A percentile compares a stretch with the other conserved stretches of the same genome.
Conservation (phyloP, 352 stramenopile species). For the Elongisporangium undulatum region DNA sequence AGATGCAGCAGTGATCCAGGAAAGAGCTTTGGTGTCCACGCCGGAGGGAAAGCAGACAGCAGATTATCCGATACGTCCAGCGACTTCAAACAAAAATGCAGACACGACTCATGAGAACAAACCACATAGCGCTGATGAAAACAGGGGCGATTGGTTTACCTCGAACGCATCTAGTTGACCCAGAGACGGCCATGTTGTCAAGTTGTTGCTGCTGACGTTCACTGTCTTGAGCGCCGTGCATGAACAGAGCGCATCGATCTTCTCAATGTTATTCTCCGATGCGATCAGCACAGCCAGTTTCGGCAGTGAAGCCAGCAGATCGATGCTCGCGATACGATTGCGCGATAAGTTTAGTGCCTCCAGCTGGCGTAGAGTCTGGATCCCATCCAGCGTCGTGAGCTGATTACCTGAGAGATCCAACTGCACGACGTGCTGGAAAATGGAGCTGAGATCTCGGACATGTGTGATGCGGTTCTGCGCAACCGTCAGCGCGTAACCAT, state of each 20-base stretch:
- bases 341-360: slow-evolving; percentile 43
- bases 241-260: slow-evolving; percentile 31
- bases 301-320: slow-evolving; percentile 30
- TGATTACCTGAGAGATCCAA: slow-evolving; percentile 62
- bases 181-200: slow-evolving; percentile 51
- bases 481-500: slow-evolving; percentile 40
- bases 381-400: slow-evolving; percentile 40
- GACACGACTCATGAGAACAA: no score
- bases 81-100: slow-evolving; percentile 24
- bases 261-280: slow-evolving; percentile 47
- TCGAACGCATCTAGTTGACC: slow-evolving; percentile 29
- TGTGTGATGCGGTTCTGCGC: slow-evolving; percentile 43
- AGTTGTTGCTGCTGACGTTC: slow-evolving; percentile 56
- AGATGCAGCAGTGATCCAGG: slow-evolving; percentile 34
- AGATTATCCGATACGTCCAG: slow-evolving; percentile 63
- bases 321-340: slow-evolving; percentile 45
- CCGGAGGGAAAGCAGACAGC: slow-evolving; percentile 28
- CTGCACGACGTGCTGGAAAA: slow-evolving; percentile 44
- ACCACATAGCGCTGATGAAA: not conserved
- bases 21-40: slow-evolving; percentile 21
- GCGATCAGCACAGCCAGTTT: slow-evolving; percentile 46
- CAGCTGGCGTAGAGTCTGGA: slow-evolving; percentile 35
- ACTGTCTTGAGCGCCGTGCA: slow-evolving; percentile 33
- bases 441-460: slow-evolving; percentile 25
- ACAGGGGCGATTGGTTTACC: slow-evolving; percentile 12